Conservation (phyloP, 768 basidiomycete genomes). For the button mushroom (Agaricus bisporus) region DNA sequence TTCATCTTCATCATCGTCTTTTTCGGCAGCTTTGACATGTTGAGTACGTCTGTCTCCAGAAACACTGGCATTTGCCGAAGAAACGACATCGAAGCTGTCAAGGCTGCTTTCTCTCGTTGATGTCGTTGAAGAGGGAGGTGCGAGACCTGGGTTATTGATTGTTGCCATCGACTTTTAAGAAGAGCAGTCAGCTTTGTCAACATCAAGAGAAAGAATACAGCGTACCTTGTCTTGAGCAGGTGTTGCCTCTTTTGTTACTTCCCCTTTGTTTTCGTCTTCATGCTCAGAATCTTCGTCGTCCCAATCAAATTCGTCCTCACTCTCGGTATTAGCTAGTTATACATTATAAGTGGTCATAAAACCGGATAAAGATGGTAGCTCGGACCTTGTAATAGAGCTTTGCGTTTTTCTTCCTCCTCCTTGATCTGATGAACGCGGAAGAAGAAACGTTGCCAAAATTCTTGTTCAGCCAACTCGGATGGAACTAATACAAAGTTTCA, state of each 20-base stretch:
- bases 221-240: conserved; percentile 7
- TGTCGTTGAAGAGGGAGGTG: conserved; percentile 25
- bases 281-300: conserved; percentile 94
- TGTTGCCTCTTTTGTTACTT: conserved; percentile 7
- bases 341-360: not conserved
- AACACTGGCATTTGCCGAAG: conserved; percentile 45
- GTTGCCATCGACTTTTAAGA: not conserved
- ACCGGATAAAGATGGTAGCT: not conserved
- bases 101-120: conserved; percentile 57
- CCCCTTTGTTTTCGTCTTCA: conserved; percentile 28
- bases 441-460: conserved; percentile 88
- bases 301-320: conserved; percentile 90
- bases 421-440: conserved; percentile 82
- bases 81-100: conserved; percentile 65
- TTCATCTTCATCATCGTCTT: conserved; percentile 14
- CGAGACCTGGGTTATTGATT: conserved; percentile 16
- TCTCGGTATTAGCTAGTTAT: conserved; percentile 48
- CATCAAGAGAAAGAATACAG: not conserved
- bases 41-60: conserved; percentile 28
- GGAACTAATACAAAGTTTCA: conserved; percentile 47
- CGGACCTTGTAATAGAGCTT: conserved; percentile 68
- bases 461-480: conserved; percentile 48
- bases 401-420: conserved; percentile 72
- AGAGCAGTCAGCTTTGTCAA: not conserved
- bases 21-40: conserved; percentile 16